Conservation (phyloP, 108 stramenopile species). For the Ochromonas danica region DNA sequence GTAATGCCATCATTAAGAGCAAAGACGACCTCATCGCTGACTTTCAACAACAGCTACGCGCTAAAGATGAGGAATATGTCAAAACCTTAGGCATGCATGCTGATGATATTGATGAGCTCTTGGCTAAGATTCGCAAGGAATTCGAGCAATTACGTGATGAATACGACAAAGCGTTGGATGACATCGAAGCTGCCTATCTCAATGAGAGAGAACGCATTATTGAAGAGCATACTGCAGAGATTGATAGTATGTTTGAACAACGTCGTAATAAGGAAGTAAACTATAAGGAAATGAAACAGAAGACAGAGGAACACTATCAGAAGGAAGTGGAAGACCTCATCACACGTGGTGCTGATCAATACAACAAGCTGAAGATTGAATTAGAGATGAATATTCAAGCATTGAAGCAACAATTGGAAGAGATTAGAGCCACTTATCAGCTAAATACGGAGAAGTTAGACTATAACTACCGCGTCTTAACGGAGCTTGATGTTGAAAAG, state of each 20-base stretch:
- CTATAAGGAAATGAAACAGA: constrained; percentile 58
- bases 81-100: constrained; percentile 63
- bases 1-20: constrained; percentile 58
- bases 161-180: constrained; percentile 53
- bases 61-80: constrained; percentile 72
- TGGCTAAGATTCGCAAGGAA: constrained; percentile 56
- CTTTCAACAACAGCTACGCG: constrained; percentile 64
- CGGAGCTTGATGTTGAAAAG: constrained; percentile 66
- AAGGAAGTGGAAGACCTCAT: constrained; percentile 57
- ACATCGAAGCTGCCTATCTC: constrained; percentile 60
- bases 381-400: constrained; percentile 68
- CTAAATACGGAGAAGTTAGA: constrained; percentile 71
- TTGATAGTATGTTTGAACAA: constrained; percentile 60
- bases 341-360: constrained; percentile 61
- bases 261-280: constrained; percentile 56
- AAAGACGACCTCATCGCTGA: constrained; percentile 63
- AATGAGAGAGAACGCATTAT: constrained; percentile 57
- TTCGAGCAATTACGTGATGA: constrained; percentile 57
- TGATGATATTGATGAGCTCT: constrained; percentile 62
- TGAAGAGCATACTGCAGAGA: constrained; percentile 50
- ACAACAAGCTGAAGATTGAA: constrained; percentile 67
- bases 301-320: constrained; percentile 53
- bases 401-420: constrained; percentile 71
- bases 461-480: constrained; percentile 68
- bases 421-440: constrained; percentile 70